Evolutionary conservation across 139 green algal species (phyloP).

Genomic region (Tetradesmus lagerheimii): DNA sequence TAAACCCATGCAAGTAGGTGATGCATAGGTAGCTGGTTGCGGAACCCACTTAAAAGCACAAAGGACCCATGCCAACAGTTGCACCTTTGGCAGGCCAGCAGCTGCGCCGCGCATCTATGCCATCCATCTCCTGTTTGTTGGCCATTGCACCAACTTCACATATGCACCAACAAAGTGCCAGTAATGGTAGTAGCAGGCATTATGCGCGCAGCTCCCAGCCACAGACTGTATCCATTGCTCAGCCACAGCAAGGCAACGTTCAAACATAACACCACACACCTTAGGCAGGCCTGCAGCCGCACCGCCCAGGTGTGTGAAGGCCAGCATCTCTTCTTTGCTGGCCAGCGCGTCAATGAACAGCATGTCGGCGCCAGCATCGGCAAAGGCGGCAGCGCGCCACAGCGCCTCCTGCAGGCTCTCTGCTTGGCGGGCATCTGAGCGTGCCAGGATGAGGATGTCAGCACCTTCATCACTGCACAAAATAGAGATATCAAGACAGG

Average conservation of each 20-base stretch:
- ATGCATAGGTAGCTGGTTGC: too few relatives aligned
- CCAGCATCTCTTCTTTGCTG: conserved; percentile 87
- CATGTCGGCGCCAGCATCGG: conserved; percentile 88
- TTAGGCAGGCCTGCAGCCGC: conserved; percentile 63
- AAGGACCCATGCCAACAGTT: neutral
- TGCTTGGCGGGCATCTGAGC: conserved; percentile 87
- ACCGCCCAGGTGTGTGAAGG: conserved; percentile 67
- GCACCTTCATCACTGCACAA: conserved; percentile 78
- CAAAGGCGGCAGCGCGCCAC: conserved; percentile 85
- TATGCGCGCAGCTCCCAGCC: too few relatives aligned
- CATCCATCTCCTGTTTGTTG: too few relatives aligned
- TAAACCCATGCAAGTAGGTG: too few relatives aligned
- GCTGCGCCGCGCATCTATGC: neutral
- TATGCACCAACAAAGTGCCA: too few relatives aligned
- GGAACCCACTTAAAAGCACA: too few relatives aligned
- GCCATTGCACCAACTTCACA: too few relatives aligned
- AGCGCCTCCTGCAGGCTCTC: conserved; percentile 85
- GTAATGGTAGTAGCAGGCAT: too few relatives aligned
- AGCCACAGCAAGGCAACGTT: too few relatives aligned
- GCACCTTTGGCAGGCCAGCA: neutral
- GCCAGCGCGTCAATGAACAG: conserved; percentile 97
- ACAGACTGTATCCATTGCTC: too few relatives aligned
- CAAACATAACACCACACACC: conserved; percentile 49
- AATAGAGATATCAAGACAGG: too few relatives aligned
- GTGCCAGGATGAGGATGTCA: conserved; percentile 93